Base-by-base conservation (phyloP, 2,329 filamentous ascomycete species). In the Fusarium poae region DNA sequence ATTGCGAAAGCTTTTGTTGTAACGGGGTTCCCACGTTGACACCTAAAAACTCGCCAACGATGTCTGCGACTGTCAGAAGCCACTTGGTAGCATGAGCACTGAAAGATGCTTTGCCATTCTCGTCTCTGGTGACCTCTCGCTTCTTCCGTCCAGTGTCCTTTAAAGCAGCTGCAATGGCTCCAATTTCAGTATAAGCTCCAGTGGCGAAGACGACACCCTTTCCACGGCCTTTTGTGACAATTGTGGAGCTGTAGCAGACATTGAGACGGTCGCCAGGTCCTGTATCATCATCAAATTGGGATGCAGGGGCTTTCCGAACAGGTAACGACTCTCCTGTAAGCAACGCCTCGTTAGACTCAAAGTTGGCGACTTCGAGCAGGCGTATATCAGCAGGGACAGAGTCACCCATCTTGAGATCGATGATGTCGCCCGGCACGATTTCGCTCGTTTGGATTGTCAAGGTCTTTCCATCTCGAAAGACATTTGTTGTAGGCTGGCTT, bases 1-100 rank as follows among this genome's bases (percentile, higher is more conserved):
- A 84, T 73, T 89, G 88, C 67, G 87, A 89, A 39, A 92, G 80
- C 73, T 90, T 91, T 60, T 86, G 85, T 75, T 92, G 89, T 32
- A 92, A 79, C 0, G 90, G 90, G 5, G 90, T 92, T 15, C 90
- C 90, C n/a, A 87, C 77, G 16, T 72, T 77, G 11, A 82, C 71
- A 12, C 80, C 85, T 27, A 87, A 81, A 63, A 86, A 83, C 43
- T 80, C 76, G 3, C 76, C 75, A 8, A 74, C 20, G 6, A 52
- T 63, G 6, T 72, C 70, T 13, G 48, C 46, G 0, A 59, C 42
- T 15, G 80, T 82, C 25, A 80, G 60, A 6, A 71, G 57, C 77
- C 77, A 80, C 11, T 78, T 77, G 46, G 77, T 66, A 9, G 74
- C 23, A 50, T 77, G 75, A 13, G 75, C 76, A 27, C 67, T 73